Conservation (phyloP, 306 rosid species). For the Fragaria iinumae region DNA sequence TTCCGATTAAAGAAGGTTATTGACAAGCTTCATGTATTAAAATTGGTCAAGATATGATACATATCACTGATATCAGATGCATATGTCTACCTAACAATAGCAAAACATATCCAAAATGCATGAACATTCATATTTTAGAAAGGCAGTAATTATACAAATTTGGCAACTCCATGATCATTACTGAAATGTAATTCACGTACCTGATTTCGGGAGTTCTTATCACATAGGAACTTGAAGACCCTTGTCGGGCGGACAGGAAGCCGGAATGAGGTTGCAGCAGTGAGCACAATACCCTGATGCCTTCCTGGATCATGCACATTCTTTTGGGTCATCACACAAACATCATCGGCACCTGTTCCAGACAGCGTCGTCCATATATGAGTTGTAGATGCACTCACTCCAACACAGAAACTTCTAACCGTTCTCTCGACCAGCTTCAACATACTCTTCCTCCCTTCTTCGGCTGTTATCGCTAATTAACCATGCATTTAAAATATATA, state of each 20-base stretch:
- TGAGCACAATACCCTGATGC: slow-evolving; percentile 88
- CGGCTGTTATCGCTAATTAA: slow-evolving; percentile 67
- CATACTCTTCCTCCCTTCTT: slow-evolving; percentile 96
- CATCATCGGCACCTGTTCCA: slow-evolving; percentile 88
- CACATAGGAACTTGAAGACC: slow-evolving; percentile 85
- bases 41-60: neutral
- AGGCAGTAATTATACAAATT: neutral
- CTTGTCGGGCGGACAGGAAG: slow-evolving; percentile 78
- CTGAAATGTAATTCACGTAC: slow-evolving; percentile 26
- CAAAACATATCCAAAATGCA: neutral
- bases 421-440: slow-evolving; percentile 93
- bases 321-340: slow-evolving; percentile 86
- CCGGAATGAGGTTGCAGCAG: slow-evolving; percentile 99
- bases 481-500: neutral
- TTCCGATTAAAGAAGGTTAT: neutral
- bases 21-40: neutral
- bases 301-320: slow-evolving; percentile 90
- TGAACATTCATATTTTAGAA: neutral
- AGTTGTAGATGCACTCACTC: slow-evolving; percentile 86
- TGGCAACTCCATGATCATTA: neutral
- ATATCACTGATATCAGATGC: neutral
- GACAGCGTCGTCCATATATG: slow-evolving; percentile 87
- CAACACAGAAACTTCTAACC: slow-evolving; percentile 91
- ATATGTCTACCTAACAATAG: neutral
- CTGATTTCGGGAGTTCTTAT: slow-evolving; percentile 85